Evolutionary conservation across 2,329 filamentous ascomycete genomes (phyloP), one percentile per base, ranked within the genome.

Genomic region (Neopestalotiopsis sp.): DNA sequence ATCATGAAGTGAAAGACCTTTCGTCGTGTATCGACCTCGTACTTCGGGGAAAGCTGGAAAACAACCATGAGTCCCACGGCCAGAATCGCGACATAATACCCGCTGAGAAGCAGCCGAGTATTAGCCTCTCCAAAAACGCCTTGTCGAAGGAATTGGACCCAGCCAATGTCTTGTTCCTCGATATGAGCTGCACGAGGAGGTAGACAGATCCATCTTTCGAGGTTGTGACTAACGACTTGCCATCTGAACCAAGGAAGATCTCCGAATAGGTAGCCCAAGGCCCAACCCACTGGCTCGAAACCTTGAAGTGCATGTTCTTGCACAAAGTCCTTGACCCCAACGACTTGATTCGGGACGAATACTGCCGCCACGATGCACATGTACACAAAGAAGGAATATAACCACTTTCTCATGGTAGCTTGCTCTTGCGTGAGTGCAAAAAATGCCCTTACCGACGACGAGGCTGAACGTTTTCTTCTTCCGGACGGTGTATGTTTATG

Each of bases 1-100:
- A 98, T 98, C 87, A 95, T 97, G 74, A 97, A 97, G 80, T 99
- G 96, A 79, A 99, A 99, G 30, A 98, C 93, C 80, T 99, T 99
- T 65, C 96, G 90, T 64, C 96, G 89, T 1, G 96, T 99, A 81
- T 99, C 96, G 61, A 99, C 95, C 81, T 98, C 95, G 73, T 93
- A 95, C 64, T 93, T 84, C 3, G 90, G 85, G 56, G 92, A 93
- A 49, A 97, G 87, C 57, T 87, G 89, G 66, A 96, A 89, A 7
- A 98, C 93, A 4, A 93, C 85, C 10, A 90, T 82, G 45, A 98
- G 86, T 0, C 95, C 96, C 1, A 89, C 77, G 17, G 88, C 78
- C 17, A 98, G 87, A 67, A 97, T 89, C 4, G 81, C 73, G 1
- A 91, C 72, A 85, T 92, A 98, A 84, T 97, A 97, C 3, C 80